A percentile compares a stretch with the other conserved stretches of the same genome.
Conservation (phyloP, 805 yeast species). For the Wickerhamiella galacta region DNA sequence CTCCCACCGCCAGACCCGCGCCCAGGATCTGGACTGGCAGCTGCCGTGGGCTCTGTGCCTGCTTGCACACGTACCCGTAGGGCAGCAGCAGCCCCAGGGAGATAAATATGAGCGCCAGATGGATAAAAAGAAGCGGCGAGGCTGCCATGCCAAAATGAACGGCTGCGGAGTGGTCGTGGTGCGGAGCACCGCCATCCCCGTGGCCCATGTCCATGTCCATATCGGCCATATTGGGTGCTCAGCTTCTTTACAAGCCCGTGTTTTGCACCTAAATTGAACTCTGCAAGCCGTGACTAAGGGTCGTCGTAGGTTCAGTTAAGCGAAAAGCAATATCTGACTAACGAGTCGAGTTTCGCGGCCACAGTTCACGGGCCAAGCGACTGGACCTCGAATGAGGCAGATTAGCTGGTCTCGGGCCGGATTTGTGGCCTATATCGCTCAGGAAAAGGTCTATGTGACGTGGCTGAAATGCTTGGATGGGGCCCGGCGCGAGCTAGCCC, state of each 20-base stretch:
- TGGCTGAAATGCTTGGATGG: constrained; percentile 65
- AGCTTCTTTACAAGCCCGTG: too few relatives aligned
- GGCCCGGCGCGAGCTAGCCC: constrained; percentile 57
- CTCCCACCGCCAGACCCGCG: constrained; percentile 21
- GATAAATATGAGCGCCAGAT: constrained; percentile 21
- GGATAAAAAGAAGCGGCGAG: constrained; percentile 15
- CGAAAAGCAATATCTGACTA: too few relatives aligned
- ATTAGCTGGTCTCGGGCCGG: constrained; percentile 1
- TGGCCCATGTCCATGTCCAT: constrained; percentile 5
- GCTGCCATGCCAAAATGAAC: constrained; percentile 10
- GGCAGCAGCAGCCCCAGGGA: constrained; percentile 27
- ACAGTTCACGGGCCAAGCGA: too few relatives aligned
- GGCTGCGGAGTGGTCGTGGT: constrained; percentile 8
- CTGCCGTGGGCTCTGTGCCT: constrained; percentile 22
- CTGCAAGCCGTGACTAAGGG: too few relatives aligned
- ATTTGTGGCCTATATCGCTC: constrained; percentile 39
- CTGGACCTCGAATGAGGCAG: too few relatives aligned
- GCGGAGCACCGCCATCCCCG: not conserved
- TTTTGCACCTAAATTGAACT: too few relatives aligned
- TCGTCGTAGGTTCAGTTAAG: too few relatives aligned
- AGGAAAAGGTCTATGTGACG: constrained; percentile 34
- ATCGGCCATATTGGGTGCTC: not conserved
- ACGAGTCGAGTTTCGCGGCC: too few relatives aligned
- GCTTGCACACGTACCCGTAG: constrained; percentile 25
- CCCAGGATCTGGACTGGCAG: constrained; percentile 24